Conservation (phyloP, 2,329 filamentous ascomycete genomes). For the Fusarium sp. region DNA sequence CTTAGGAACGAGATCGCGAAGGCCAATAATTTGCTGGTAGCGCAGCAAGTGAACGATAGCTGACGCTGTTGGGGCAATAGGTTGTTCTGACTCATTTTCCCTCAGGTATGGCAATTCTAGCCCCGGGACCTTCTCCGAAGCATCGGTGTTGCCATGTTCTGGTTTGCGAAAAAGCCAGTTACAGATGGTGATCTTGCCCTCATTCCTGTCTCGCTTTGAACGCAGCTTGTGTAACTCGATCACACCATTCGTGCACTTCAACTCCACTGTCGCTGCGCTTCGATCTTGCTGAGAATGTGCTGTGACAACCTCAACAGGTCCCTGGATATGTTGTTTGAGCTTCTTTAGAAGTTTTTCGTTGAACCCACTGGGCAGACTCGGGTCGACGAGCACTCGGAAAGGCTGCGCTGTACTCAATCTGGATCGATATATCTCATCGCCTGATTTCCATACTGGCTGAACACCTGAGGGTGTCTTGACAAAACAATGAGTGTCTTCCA, state of each 20-base stretch:
- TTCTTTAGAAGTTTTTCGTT: not conserved
- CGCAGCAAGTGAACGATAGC: not conserved
- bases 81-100: not conserved
- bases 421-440: constrained; percentile 9
- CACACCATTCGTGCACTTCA: not conserved
- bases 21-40: not conserved
- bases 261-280: not conserved
- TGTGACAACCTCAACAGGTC: not conserved
- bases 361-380: not conserved
- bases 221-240: not conserved
- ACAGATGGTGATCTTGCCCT: not conserved
- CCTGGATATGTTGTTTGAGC: not conserved
- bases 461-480: not conserved
- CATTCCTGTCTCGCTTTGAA: not conserved
- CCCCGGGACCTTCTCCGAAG: not conserved
- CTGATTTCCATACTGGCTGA: not conserved
- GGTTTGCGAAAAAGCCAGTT: not conserved
- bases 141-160: not conserved
- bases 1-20: not conserved
- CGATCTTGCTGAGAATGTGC: not conserved
- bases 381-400: constrained; percentile 6
- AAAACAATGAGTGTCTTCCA: not conserved
- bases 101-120: not conserved
- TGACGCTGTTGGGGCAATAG: not conserved
- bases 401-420: not conserved